phyloP scores from a whole-genome alignment of 2,329 filamentous ascomycete genomes.

The Leptographium radiaticola region DNA sequence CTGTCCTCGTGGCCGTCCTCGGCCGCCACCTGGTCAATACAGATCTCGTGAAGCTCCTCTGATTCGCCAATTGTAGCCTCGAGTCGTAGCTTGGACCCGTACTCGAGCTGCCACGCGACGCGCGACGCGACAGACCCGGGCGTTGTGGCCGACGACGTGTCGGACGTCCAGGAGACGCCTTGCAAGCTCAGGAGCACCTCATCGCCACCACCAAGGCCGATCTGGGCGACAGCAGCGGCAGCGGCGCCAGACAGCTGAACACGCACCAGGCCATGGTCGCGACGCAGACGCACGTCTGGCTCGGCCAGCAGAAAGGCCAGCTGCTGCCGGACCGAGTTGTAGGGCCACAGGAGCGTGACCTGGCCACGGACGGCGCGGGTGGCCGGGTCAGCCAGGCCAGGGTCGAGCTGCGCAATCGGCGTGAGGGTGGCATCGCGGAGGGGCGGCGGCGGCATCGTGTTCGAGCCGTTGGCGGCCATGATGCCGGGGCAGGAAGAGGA shows the following conservation, averaged over 20 bases:
- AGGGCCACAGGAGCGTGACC: constrained; percentile 84
- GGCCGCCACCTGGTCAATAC: constrained; percentile 34
- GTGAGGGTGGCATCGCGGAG: constrained; percentile 10
- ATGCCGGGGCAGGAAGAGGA: too few relatives aligned
- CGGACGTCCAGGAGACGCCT: constrained; percentile 52
- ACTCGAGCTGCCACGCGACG: constrained; percentile 47
- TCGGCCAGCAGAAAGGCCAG: constrained; percentile 75
- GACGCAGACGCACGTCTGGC: constrained; percentile 68
- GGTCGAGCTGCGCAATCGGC: constrained; percentile 42
- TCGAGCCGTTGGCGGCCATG: not conserved
- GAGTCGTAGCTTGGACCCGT: constrained; percentile 34
- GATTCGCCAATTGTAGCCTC: constrained; percentile 34
- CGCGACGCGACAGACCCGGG: constrained; percentile 35
- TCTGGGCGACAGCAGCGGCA: constrained; percentile 55
- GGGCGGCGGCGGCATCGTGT: not conserved
- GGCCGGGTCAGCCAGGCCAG: constrained; percentile 27
- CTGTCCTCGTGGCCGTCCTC: not conserved
- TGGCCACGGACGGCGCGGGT: constrained; percentile 49
- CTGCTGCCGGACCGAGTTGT: constrained; percentile 61
- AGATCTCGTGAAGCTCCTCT: constrained; percentile 33
- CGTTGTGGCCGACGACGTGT: constrained; percentile 32
- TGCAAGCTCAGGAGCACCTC: constrained; percentile 55
- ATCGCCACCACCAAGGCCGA: constrained; percentile 66
- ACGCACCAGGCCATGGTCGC: constrained; percentile 66
- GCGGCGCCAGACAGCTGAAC: constrained; percentile 59